Evolutionary conservation across 1,284 basidiomycete genomes (phyloP).

Genomic region (Ustilago crameri): DNA sequence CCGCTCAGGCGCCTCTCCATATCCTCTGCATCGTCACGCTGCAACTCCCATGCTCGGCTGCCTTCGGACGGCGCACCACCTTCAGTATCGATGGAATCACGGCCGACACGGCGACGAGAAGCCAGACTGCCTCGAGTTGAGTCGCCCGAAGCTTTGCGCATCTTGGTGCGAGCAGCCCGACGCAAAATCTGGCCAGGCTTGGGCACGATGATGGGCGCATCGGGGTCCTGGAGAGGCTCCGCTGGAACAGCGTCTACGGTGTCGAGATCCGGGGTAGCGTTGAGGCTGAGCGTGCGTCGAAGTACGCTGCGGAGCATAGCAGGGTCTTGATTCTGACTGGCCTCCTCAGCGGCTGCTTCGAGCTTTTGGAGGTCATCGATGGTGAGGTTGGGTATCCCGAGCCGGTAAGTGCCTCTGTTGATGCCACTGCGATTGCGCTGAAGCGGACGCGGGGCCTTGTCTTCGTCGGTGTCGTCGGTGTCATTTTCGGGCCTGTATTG

Average conservation of each 20-base stretch:
- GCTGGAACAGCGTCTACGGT: constrained; percentile 37
- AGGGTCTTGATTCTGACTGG: constrained; percentile 79
- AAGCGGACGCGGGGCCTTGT: constrained; percentile 69
- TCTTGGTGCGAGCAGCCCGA: constrained; percentile 91
- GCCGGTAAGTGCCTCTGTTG: constrained; percentile 24
- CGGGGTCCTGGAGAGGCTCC: constrained; percentile 76
- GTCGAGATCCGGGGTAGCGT: constrained; percentile 33
- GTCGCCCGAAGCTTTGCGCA: constrained; percentile 87
- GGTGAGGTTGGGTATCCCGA: constrained; percentile 75
- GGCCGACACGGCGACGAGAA: constrained; percentile 30
- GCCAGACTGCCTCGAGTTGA: constrained; percentile 70
- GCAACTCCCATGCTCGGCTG: constrained; percentile 42
- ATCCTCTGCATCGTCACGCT: constrained; percentile 27
- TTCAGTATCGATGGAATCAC: constrained; percentile 19
- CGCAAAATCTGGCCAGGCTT: constrained; percentile 88
- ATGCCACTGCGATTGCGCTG: constrained; percentile 42
- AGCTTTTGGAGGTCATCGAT: constrained; percentile 91
- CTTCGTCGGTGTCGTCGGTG: constrained; percentile 70
- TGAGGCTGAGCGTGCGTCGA: constrained; percentile 86
- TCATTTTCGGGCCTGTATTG: constrained; percentile 77
- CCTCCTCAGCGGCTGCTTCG: constrained; percentile 88
- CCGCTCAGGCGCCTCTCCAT: constrained; percentile 52
- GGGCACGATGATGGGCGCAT: constrained; percentile 87
- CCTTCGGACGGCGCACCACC: constrained; percentile 22
- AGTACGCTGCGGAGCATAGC: constrained; percentile 82